phyloP scores from a whole-genome alignment of 2,329 filamentous ascomycete species.

The Arthrinium phaeospermum region DNA sequence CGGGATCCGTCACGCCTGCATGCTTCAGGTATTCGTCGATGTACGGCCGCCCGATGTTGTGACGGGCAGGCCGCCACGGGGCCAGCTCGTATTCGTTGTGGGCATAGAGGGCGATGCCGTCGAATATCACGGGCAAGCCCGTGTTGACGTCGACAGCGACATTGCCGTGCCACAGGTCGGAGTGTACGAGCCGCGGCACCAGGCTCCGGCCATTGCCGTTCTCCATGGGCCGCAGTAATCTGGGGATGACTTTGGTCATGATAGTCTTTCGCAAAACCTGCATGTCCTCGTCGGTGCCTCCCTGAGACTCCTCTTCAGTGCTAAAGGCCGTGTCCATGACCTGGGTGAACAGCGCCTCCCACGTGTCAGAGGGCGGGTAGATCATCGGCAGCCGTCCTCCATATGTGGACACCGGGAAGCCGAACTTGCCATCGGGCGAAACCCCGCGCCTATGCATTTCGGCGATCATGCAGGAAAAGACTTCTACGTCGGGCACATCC shows the following conservation, averaged over 20 bases:
- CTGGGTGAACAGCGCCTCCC: conserved; percentile 31
- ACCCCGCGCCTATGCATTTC: conserved; percentile 25
- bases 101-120: conserved; percentile 27
- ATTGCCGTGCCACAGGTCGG: conserved; percentile 41
- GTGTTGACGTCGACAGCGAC: conserved; percentile 18
- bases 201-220: conserved; percentile 33
- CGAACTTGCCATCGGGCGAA: conserved; percentile 31
- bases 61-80: not conserved
- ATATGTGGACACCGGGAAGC: conserved; percentile 30
- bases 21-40: conserved; percentile 20
- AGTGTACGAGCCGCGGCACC: conserved; percentile 37
- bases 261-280: conserved; percentile 23
- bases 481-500: conserved; percentile 21
- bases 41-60: not conserved
- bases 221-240: conserved; percentile 40
- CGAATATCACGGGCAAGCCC: conserved; percentile 20
- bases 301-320: conserved; percentile 26
- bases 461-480: conserved; percentile 24
- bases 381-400: conserved; percentile 27
- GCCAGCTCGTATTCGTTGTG: conserved; percentile 33
- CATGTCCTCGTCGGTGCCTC: conserved; percentile 19
- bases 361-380: conserved; percentile 26
- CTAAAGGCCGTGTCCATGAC: conserved; percentile 24
- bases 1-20: conserved; percentile 26
- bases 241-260: conserved; percentile 32